Conservation (phyloP, 208 protist genomes). For the Trypanosoma mega region DNA sequence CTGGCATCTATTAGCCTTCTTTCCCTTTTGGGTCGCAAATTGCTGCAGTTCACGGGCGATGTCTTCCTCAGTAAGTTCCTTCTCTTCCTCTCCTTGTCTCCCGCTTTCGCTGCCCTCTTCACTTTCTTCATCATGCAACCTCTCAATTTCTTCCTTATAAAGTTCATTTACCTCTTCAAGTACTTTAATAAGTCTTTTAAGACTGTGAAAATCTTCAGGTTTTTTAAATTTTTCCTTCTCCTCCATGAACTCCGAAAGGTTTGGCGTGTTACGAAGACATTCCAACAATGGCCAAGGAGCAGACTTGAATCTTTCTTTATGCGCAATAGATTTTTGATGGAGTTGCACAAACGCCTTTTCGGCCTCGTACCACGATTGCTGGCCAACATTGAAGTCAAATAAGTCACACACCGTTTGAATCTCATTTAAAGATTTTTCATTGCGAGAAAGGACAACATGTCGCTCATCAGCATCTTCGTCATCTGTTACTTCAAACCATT, state of each 20-base stretch:
- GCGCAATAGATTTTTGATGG: slow-evolving; percentile 18
- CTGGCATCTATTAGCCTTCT: slow-evolving; percentile 38
- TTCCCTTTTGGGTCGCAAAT: slow-evolving; percentile 26
- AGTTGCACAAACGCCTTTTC: slow-evolving; percentile 34
- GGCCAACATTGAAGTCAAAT: slow-evolving; percentile 47
- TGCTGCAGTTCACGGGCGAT: slow-evolving; percentile 18
- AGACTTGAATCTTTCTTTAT: slow-evolving; percentile 57
- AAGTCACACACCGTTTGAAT: slow-evolving; percentile 52
- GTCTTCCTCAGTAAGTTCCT: slow-evolving; percentile 28
- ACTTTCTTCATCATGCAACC: slow-evolving; percentile 31
- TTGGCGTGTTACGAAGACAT: slow-evolving; percentile 48
- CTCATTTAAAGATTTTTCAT: slow-evolving; percentile 52
- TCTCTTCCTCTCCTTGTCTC: slow-evolving; percentile 17
- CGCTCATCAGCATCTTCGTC: slow-evolving; percentile 70
- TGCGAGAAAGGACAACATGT: slow-evolving; percentile 47
- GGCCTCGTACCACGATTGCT: slow-evolving; percentile 31
- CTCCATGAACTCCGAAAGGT: slow-evolving; percentile 46
- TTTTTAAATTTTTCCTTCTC: slow-evolving; percentile 45
- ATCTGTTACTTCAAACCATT: slow-evolving; percentile 78
- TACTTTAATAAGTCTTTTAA: slow-evolving; percentile 52
- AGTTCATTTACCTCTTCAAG: slow-evolving; percentile 30
- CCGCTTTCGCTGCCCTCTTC: slow-evolving; percentile 35
- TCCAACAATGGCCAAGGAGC: slow-evolving; percentile 39
- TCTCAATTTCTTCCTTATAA: slow-evolving; percentile 36
- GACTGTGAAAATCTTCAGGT: slow-evolving; percentile 39